phyloP scores from a whole-genome alignment of 2,329 filamentous ascomycete genomes.

The Cercospora brassicicola region DNA sequence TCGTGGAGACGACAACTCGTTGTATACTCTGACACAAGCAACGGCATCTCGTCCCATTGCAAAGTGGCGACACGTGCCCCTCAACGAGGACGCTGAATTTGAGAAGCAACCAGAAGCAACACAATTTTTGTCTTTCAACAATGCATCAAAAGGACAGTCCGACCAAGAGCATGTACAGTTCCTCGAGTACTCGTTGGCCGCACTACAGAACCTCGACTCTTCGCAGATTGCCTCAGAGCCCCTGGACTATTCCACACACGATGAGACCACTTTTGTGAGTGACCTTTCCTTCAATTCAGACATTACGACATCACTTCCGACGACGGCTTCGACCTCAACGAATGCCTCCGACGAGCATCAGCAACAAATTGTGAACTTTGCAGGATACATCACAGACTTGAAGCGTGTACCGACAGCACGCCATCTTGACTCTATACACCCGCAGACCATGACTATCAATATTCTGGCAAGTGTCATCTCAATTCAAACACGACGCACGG shows the following conservation, averaged over 20 bases:
- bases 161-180: constrained; percentile 57
- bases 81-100: neutral
- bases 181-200: constrained; percentile 73
- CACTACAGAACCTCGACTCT: constrained; percentile 65
- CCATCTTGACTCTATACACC: constrained; percentile 66
- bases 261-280: constrained; percentile 42
- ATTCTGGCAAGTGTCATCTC: constrained; percentile 78
- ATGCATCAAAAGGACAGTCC: constrained; percentile 3
- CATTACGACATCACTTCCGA: constrained; percentile 27
- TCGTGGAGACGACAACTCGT: neutral
- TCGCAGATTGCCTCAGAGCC: constrained; percentile 53
- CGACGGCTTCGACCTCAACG: constrained; percentile 16
- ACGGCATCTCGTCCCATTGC: constrained; percentile 23
- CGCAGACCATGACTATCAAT: constrained; percentile 79
- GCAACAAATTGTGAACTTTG: constrained; percentile 40
- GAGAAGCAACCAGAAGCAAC: constrained; percentile 18
- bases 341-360: constrained; percentile 10
- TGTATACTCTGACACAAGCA: neutral
- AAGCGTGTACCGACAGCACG: constrained; percentile 67
- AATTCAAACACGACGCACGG: constrained; percentile 64
- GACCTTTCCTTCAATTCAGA: constrained; percentile 39
- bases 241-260: constrained; percentile 32
- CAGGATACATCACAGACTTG: constrained; percentile 61
- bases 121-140: constrained; percentile 35
- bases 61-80: constrained; percentile 33